Conservation (phyloP, 2,329 filamentous ascomycete genomes). For the Onygenales sp. region DNA sequence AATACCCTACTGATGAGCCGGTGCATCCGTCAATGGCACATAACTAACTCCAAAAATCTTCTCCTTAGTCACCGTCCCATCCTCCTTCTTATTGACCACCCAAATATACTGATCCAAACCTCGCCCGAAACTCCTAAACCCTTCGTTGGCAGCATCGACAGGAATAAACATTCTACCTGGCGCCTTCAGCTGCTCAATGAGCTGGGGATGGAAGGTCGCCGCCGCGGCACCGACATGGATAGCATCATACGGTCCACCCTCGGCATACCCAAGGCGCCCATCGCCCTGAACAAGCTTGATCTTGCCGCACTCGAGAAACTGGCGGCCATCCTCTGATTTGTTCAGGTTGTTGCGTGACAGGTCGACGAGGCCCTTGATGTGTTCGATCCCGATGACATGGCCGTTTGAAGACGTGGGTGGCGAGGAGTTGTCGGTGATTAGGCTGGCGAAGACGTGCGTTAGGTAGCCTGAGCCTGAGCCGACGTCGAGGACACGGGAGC, state of each 20-base stretch:
- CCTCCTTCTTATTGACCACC: conserved; percentile 52
- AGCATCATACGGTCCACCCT: conserved; percentile 64
- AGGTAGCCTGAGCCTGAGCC: conserved; percentile 74
- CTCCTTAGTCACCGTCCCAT: conserved; percentile 47
- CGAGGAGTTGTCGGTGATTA: conserved; percentile 40
- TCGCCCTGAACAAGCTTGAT: conserved; percentile 70
- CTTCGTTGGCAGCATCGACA: conserved; percentile 39
- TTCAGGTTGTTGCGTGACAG: conserved; percentile 56
- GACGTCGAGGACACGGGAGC: conserved; percentile 57
- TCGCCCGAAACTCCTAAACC: conserved; percentile 11
- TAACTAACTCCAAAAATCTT: conserved; percentile 55
- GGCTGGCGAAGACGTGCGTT: conserved; percentile 75
- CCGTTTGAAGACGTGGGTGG: conserved; percentile 25
- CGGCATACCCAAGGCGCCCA: conserved; percentile 56
- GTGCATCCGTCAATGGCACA: conserved; percentile 55
- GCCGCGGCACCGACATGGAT: conserved; percentile 94
- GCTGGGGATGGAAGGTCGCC: conserved; percentile 56
- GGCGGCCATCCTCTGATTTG: conserved; percentile 50
- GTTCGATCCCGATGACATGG: conserved; percentile 62
- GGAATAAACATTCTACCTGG: conserved; percentile 69
- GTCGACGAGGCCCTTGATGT: conserved; percentile 56
- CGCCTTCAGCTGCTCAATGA: conserved; percentile 67
- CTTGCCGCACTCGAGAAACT: conserved; percentile 52
- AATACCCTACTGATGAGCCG: conserved; percentile 15
- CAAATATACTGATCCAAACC: conserved; percentile 48